Base-by-base conservation (phyloP, 352 stramenopile species). In the Sclerospora graminicola region DNA sequence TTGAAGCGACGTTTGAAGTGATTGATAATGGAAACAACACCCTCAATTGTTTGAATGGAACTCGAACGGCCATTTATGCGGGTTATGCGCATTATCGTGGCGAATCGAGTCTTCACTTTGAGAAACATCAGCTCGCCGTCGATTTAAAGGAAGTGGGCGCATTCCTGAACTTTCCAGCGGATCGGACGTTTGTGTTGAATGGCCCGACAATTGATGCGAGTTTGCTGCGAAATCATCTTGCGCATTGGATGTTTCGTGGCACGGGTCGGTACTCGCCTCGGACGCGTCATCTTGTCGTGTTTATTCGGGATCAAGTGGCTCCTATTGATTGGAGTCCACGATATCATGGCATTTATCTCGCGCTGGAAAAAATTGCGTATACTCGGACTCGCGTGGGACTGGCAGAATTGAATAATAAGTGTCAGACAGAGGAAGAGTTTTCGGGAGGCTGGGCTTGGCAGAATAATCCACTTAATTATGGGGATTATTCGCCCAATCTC, bases 401-500 rank as follows among this genome's bases (percentile, higher is more conserved):
- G 7, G 48, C 66, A 27, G 21, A 51, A 14, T 20, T 80, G 7
- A 60, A 59, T 39, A 52, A 41, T 9, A 40, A 48, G 13, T 79
- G 66, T 19, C 33, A 54, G 20, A 51, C 48, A 1, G 41, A 63
- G 1, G 49, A 74, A 24, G 62, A 77, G 7, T 28, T 82, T 0
- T 76, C 55, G 8, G 72, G 72, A 35, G 72, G 72, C 23, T 84
- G 72, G 72, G 72, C 69, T 7, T 84, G 72, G 72, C 66, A 80
- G 41, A 79, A 71, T 33, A 69, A 82, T 32, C 72, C 72, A n/a
- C 49, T 76, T 9, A 29, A 24, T 4, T 78, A 73, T 35, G 64
- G 66, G 29, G 48, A 67, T 21, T 73, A 79, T 41, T 73, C 70
- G 41, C 70, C 74, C 0, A 86, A 86, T 43, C 42, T 86, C 18